A percentile compares a stretch with the other conserved stretches of the same genome.
Evolutionary conservation across 805 yeast species (phyloP).

Genomic region (Yamadazyma sp.): DNA sequence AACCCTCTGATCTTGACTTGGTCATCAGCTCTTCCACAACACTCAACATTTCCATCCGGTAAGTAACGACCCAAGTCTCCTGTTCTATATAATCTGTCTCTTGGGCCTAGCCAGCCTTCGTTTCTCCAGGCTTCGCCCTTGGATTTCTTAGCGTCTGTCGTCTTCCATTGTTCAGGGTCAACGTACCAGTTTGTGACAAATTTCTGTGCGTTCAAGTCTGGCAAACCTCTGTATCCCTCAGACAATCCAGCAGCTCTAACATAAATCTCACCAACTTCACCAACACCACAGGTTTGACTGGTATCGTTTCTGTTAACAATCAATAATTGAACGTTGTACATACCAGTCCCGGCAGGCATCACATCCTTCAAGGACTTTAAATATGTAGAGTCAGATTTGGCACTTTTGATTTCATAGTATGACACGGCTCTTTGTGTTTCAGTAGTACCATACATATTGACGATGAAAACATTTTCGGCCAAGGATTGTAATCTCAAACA

Average conservation of each 20-base stretch:
- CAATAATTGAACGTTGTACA: slow-evolving; percentile 90
- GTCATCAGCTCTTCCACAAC: slow-evolving; percentile 98
- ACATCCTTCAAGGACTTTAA: slow-evolving; percentile 85
- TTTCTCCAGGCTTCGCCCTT: slow-evolving; percentile 65
- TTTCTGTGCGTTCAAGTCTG: slow-evolving; percentile 83
- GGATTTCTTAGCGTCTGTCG: slow-evolving; percentile 47
- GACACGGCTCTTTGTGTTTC: slow-evolving; percentile 99
- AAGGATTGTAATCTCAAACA: slow-evolving; percentile 88
- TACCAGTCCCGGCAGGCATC: slow-evolving; percentile 98
- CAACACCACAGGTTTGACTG: slow-evolving; percentile 93
- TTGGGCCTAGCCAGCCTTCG: slow-evolving; percentile 82
- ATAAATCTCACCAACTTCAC: slow-evolving; percentile 98
- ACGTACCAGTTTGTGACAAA: slow-evolving; percentile 92
- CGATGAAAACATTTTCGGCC: slow-evolving; percentile 85
- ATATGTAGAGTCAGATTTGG: slow-evolving; percentile 66
- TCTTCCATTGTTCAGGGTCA: slow-evolving; percentile 60
- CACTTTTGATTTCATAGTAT: slow-evolving; percentile 81
- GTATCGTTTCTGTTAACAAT: slow-evolving; percentile 91
- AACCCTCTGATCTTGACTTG: slow-evolving; percentile 98
- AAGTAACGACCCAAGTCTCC: slow-evolving; percentile 96
- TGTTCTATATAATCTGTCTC: slow-evolving; percentile 94
- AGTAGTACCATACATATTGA: slow-evolving; percentile 99
- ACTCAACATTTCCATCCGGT: slow-evolving; percentile 97
- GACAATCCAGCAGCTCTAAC: slow-evolving; percentile 98
- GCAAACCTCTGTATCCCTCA: slow-evolving; percentile 91